Percentiles rank a stretch among this genome's conserved stretches.
Evolutionary conservation across 106 monocot genomes (phyloP).

Genomic region (Dendrobium catenatum): DNA sequence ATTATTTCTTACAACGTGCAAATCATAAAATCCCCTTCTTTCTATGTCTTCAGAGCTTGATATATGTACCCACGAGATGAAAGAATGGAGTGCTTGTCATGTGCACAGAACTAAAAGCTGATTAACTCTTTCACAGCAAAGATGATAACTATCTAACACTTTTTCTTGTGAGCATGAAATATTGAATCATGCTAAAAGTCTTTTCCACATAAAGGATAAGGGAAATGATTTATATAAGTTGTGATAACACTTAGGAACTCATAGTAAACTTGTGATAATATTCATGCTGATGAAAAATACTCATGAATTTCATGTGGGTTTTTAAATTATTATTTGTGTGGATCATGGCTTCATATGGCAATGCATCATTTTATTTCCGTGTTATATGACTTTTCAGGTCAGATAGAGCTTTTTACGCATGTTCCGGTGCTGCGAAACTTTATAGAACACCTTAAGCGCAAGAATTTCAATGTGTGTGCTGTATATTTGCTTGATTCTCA

Average conservation of each 20-base stretch:
- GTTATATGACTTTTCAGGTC: constrained; percentile 44
- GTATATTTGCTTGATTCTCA: constrained; percentile 93
- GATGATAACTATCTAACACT: too few species aligned
- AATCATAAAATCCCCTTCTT: not conserved
- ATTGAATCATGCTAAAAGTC: not conserved
- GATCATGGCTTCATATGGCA: not conserved
- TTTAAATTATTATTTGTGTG: not conserved
- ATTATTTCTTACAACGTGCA: not conserved
- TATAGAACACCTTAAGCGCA: constrained; percentile 71
- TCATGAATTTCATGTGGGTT: not conserved
- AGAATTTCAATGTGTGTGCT: constrained; percentile 82
- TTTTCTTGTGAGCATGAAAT: not conserved
- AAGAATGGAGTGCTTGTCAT: constrained; percentile 1
- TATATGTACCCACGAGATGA: not conserved
- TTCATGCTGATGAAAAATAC: not conserved
- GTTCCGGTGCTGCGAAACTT: constrained; percentile 87
- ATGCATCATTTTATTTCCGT: not conserved
- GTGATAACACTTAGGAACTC: not conserved
- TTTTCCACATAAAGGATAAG: not conserved
- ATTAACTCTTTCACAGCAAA: not conserved
- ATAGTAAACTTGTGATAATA: not conserved
- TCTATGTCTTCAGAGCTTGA: not conserved
- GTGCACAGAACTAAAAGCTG: not conserved
- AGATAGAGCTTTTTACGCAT: constrained; percentile 92
- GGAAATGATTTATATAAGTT: not conserved